Evolutionary conservation across 768 basidiomycete genomes (phyloP).

Genomic region (Lactarius quietus): DNA sequence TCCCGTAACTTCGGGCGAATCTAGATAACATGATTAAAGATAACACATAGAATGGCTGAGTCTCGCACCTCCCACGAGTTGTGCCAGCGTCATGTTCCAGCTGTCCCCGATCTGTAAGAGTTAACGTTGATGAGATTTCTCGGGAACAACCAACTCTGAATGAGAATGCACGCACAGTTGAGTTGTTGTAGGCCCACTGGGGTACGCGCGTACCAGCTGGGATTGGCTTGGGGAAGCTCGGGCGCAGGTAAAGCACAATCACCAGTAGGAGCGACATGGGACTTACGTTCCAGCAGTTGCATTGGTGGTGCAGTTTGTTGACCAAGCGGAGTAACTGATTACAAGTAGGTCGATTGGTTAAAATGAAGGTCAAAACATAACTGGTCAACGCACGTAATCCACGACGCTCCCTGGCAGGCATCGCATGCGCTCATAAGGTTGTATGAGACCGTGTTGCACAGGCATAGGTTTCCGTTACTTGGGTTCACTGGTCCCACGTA

Average conservation of each 20-base stretch:
- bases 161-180: conserved; percentile 33
- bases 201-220: conserved; percentile 45
- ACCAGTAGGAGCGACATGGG: background rate
- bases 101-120: conserved; percentile 3
- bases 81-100: conserved; percentile 7
- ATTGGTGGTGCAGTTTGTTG: conserved; percentile 9
- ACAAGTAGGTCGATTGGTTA: background rate
- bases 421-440: conserved; percentile 30
- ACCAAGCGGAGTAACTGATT: conserved; percentile 20
- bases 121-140: too few species aligned
- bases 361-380: background rate
- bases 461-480: conserved; percentile 21
- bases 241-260: background rate
- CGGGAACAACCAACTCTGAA: background rate
- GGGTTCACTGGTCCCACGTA: conserved; percentile 13
- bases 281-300: conserved; percentile 15
- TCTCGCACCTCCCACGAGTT: background rate
- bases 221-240: conserved; percentile 30
- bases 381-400: conserved; percentile 16
- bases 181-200: conserved; percentile 48
- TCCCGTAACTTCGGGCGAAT: background rate
- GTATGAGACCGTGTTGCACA: conserved; percentile 31
- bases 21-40: background rate
- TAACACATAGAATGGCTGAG: background rate
- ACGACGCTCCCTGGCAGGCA: conserved; percentile 26